A percentile compares a stretch with the other conserved stretches of the same genome.
These are phyloP conservation scores for Truncatella angustata DNA, from an alignment of 2,329 filamentous ascomycete species.

Conservation along the genomic window DNA sequence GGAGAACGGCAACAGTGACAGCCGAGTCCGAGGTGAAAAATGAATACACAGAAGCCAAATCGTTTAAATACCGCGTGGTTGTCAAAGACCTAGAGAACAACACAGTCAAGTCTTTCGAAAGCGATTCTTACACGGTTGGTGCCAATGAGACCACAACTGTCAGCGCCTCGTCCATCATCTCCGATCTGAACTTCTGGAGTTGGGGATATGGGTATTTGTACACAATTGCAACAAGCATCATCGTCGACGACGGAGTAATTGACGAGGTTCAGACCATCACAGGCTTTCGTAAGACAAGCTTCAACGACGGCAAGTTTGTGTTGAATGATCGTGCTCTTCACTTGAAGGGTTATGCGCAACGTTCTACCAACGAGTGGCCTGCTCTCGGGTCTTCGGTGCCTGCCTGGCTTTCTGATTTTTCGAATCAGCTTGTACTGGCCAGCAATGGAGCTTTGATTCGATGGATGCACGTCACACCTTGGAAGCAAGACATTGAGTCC, in stretches of 20 bases:
- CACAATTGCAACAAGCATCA: neutral
- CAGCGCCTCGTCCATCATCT: neutral
- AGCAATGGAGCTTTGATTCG: neutral
- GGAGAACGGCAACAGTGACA: neutral
- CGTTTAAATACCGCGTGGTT: neutral
- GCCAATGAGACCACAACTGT: neutral
- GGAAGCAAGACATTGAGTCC: constrained; percentile 6
- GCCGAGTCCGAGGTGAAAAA: neutral
- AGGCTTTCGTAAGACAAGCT: constrained; percentile 2
- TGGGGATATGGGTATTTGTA: constrained; percentile 2
- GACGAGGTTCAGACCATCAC: neutral
- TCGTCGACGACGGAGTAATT: neutral
- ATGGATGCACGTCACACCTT: constrained; percentile 5
- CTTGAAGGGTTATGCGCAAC: constrained; percentile 1
- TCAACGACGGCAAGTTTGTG: neutral
- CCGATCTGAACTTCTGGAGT: neutral
- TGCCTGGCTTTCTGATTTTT: constrained; percentile 1
- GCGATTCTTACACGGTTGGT: neutral
- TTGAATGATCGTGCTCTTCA: constrained; percentile 4
- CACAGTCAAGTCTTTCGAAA: neutral
- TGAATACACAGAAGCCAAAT: neutral
- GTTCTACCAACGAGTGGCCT: constrained; percentile 2
- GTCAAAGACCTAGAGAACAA: neutral
- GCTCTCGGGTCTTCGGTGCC: neutral
- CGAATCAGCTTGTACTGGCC: neutral